A percentile compares a stretch with the other conserved stretches of the same genome.
These are phyloP conservation scores for Mycena galericulata DNA, from an alignment of 768 basidiomycete genomes.

Conservation along the genomic window DNA sequence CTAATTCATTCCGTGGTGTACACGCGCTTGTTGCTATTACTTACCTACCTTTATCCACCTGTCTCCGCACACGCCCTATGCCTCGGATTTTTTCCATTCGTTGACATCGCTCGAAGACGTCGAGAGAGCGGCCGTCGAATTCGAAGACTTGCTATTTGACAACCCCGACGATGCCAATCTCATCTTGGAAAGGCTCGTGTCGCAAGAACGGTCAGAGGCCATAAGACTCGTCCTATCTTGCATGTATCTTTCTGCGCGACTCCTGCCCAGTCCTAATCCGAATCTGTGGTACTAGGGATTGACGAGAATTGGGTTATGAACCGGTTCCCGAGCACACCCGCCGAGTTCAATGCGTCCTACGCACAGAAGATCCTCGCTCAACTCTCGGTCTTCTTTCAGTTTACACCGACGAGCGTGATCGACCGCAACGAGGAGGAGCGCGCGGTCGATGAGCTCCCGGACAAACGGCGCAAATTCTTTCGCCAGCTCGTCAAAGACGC, in stretches of 20 bases:
- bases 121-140: conserved; percentile 34
- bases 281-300: conserved; percentile 26
- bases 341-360: conserved; percentile 37
- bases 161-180: background rate
- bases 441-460: conserved; percentile 21
- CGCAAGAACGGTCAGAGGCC: conserved; percentile 18
- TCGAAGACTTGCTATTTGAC: conserved; percentile 39
- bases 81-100: conserved; percentile 26
- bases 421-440: conserved; percentile 24
- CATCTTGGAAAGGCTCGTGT: conserved; percentile 18
- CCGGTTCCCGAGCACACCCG: conserved; percentile 45
- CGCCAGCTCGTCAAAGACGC: conserved; percentile 33
- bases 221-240: conserved; percentile 25
- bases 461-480: conserved; percentile 15
- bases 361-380: conserved; percentile 37
- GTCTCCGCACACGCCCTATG: conserved; percentile 9
- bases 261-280: background rate
- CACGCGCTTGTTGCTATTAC: background rate
- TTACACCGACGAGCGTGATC: conserved; percentile 19
- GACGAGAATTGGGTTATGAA: conserved; percentile 43
- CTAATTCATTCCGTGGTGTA: conserved; percentile 12
- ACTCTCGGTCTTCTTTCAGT: conserved; percentile 40
- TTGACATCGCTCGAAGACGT: conserved; percentile 38
- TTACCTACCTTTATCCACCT: background rate
- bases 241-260: conserved; percentile 7